Evolutionary conservation across 306 rosid genomes (phyloP).

Genomic region (Mimosa pudica): DNA sequence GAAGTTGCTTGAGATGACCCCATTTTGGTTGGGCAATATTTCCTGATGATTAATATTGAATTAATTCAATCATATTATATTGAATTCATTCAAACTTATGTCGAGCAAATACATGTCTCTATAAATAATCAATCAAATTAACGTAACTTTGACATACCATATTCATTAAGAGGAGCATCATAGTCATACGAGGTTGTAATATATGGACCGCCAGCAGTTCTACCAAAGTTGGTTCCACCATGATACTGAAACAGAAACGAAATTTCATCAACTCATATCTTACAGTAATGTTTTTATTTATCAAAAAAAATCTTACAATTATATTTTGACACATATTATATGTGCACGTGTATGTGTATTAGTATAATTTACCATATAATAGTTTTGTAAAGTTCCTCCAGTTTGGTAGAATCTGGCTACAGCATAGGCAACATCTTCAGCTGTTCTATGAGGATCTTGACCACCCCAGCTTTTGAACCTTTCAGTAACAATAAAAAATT

Average conservation of each 20-base stretch:
- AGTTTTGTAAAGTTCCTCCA: constrained; percentile 70
- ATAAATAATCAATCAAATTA: neutral
- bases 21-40: constrained; percentile 59
- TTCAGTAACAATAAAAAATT: neutral
- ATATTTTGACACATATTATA: neutral
- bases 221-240: constrained; percentile 59
- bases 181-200: constrained; percentile 49
- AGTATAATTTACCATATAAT: constrained; percentile 50
- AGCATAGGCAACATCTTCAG: constrained; percentile 61
- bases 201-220: constrained; percentile 51
- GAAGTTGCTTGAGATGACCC: constrained; percentile 60
- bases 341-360: too few relatives aligned
- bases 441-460: constrained; percentile 54
- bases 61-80: too few relatives aligned
- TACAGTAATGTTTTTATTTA: too few relatives aligned
- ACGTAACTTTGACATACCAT: neutral
- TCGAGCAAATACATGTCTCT: neutral
- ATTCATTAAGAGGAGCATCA: constrained; percentile 47
- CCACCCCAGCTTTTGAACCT: constrained; percentile 73
- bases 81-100: neutral
- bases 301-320: too few relatives aligned
- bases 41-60: constrained; percentile 11
- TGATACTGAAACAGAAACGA: constrained; percentile 39
- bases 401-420: constrained; percentile 61
- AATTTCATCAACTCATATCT: neutral